Conservation (phyloP, 805 yeast species). For the Candida jianshihensis region DNA sequence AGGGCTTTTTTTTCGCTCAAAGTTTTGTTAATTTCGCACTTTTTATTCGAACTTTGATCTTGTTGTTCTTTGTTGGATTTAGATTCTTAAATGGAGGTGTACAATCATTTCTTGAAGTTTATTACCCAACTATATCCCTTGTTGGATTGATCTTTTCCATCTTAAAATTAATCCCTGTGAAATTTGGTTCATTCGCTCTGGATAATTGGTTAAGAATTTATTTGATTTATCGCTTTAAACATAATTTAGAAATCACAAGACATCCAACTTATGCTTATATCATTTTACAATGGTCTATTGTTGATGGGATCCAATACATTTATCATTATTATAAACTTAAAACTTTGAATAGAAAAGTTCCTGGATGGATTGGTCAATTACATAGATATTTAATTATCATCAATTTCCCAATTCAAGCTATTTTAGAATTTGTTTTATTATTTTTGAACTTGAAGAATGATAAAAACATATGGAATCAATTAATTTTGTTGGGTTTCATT, state of each 20-base stretch:
- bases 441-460: conserved; percentile 13
- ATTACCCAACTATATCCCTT: not conserved
- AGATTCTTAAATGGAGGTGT: conserved; percentile 28
- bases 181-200: not conserved
- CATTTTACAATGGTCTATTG: conserved; percentile 5
- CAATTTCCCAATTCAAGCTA: conserved; percentile 9
- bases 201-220: conserved; percentile 1
- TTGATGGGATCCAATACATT: conserved; percentile 8
- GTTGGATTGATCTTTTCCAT: not conserved
- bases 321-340: conserved; percentile 14
- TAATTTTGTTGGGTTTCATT: conserved; percentile 10
- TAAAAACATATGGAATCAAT: conserved; percentile 2
- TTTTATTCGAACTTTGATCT: conserved; percentile 38
- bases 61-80: conserved; percentile 60
- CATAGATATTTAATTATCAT: conserved; percentile 4
- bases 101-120: not conserved
- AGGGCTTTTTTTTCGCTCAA: conserved; percentile 3
- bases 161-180: conserved; percentile 1
- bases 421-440: conserved; percentile 14
- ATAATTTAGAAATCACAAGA: conserved; percentile 7
- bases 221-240: not conserved
- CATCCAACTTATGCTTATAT: conserved; percentile 11
- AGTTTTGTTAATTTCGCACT: conserved; percentile 22
- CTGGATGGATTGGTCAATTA: conserved; percentile 3
- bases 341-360: conserved; percentile 7